phyloP scores from a whole-genome alignment of 1,284 basidiomycete genomes.

The Singerocomus inundabilis region DNA sequence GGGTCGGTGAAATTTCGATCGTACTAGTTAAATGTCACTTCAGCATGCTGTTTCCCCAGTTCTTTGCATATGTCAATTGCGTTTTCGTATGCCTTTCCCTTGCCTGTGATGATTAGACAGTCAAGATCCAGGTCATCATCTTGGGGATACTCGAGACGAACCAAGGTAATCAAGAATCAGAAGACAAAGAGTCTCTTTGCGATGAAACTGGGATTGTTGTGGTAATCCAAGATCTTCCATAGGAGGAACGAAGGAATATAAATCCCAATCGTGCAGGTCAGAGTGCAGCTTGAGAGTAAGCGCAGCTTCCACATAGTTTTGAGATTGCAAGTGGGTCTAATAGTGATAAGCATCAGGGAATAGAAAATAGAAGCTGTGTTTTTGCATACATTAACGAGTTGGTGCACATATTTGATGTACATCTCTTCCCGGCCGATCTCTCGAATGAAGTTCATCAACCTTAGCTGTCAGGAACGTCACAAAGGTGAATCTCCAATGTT shows the following conservation, averaged over 20 bases:
- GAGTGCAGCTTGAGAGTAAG: constrained; percentile 91
- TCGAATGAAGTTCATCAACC: constrained; percentile 89
- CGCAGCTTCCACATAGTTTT: constrained; percentile 91
- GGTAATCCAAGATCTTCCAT: constrained; percentile 88
- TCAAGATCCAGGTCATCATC: constrained; percentile 4
- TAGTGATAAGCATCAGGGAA: constrained; percentile 11
- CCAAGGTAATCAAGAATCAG: constrained; percentile 87
- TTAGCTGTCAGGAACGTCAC: constrained; percentile 48
- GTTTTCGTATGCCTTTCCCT: constrained; percentile 95
- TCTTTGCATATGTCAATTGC: constrained; percentile 94
- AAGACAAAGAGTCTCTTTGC: constrained; percentile 88
- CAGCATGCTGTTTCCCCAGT: constrained; percentile 79
- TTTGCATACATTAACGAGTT: constrained; percentile 78
- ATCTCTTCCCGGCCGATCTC: constrained; percentile 86
- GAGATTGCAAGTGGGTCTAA: constrained; percentile 81
- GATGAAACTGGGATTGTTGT: constrained; percentile 89
- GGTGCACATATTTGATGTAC: constrained; percentile 93
- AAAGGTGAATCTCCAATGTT: not conserved
- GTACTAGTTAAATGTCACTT: constrained; percentile 88
- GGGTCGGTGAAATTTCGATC: constrained; percentile 28
- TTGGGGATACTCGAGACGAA: constrained; percentile 36
- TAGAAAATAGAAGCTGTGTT: constrained; percentile 1
- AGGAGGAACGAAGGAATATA: constrained; percentile 74
- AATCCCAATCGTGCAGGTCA: constrained; percentile 89
- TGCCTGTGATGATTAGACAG: constrained; percentile 48